Evolutionary conservation across 2,329 filamentous ascomycete genomes (phyloP), one percentile per base, ranked within the genome.

Genomic region (Bipolaris cookei): DNA sequence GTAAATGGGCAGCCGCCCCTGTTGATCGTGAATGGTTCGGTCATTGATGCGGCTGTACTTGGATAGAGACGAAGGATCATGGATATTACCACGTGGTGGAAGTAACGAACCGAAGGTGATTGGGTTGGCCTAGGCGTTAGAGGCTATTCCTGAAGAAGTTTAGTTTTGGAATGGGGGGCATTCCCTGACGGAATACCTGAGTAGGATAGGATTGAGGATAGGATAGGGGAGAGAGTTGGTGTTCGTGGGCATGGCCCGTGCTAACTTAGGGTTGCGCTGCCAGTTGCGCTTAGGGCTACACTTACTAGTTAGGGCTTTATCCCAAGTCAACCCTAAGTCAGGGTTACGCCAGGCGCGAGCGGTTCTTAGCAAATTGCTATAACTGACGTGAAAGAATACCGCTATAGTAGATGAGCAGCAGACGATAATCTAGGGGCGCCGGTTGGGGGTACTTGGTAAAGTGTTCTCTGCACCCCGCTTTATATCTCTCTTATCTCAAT

Each of bases 81-180:
- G 39, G 34, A 37, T 34, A 34, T 34, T 34, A 34, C 30, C 30
- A 34, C 30, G 41, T 44, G 23, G 41, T 28, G 23, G 37, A 44
- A 25, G 21, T 44, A 44, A 44, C 41, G 21, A 44, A 30, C 41
- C 41, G 21, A 44, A 44, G 41, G 41, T 16, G 41, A 23, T 23
- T 44, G 44, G 44, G 30, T 23, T 47, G 32, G 30, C 32, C 44
- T 47, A 35, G 14, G 44, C 44, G 44, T 20, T 25, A 34, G 32
- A 37, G 25, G 25, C 25, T 34, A 20, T 47, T 47, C 44, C 44
- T 47, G 30, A 47, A 18, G 30, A 21, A n/a, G 44, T 47, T 47
- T 47, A 47, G 44, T 47, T 35, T 34, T 35, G 44, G 44, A 47
- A 47, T 47, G 44, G 30, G 44, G 44, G 44, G 44, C 44, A 47